These are phyloP conservation scores for Penicillium coffeae DNA, from an alignment of 495 filamentous ascomycete species.

Conservation along the genomic window DNA sequence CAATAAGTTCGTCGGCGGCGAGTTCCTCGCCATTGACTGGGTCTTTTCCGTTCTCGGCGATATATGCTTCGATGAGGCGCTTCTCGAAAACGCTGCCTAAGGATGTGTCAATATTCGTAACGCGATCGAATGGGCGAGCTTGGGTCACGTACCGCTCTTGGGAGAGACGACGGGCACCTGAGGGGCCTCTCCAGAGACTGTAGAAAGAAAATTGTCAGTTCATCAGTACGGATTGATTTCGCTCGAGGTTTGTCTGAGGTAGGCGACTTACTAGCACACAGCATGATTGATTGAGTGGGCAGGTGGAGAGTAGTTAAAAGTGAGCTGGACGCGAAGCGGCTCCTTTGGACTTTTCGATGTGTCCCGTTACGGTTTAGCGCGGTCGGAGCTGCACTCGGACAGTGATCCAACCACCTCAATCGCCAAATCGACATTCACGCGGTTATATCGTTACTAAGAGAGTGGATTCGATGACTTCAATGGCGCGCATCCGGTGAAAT, in stretches of 20 bases:
- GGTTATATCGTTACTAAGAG: not conserved
- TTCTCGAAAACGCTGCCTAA: slow-evolving; percentile 88
- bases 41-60: slow-evolving; percentile 89
- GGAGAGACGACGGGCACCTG: slow-evolving; percentile 90
- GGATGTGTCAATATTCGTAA: slow-evolving; percentile 22
- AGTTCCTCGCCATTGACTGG: slow-evolving; percentile 89
- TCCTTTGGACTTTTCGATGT: slow-evolving; percentile 43
- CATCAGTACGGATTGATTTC: not conserved
- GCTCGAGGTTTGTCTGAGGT: not conserved
- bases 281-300: slow-evolving; percentile 44
- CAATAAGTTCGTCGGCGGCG: slow-evolving; percentile 78
- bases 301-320: slow-evolving; percentile 26
- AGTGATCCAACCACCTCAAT: not conserved
- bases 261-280: slow-evolving; percentile 68
- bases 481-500: no score
- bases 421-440: no score
- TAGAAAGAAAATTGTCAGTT: slow-evolving; percentile 21
- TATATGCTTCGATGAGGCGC: slow-evolving; percentile 90
- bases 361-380: slow-evolving; percentile 36
- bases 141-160: slow-evolving; percentile 71
- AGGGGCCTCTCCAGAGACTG: slow-evolving; percentile 96
- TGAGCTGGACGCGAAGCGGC: slow-evolving; percentile 30
- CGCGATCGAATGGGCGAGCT: slow-evolving; percentile 5
- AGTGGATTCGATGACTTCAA: not conserved
- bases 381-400: slow-evolving; percentile 20